A percentile compares a stretch with the other conserved stretches of the same genome.
Evolutionary conservation across 371 early-diverging fungal genomes (phyloP).

Genomic region (Apophysomyces sp.): DNA sequence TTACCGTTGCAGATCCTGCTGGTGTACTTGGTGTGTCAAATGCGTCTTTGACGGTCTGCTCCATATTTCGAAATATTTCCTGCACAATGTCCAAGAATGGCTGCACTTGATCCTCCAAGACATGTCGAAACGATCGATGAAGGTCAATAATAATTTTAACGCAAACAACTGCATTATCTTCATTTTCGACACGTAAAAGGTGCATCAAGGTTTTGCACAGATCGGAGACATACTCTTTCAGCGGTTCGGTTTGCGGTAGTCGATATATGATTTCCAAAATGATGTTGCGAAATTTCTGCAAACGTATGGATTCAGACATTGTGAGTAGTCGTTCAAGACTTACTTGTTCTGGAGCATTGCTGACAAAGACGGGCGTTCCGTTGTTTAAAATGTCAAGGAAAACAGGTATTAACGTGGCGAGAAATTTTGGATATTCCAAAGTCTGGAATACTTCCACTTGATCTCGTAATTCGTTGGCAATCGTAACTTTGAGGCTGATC

Average conservation of each 20-base stretch:
- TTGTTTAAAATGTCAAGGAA: slow-evolving; percentile 77
- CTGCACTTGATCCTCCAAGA: slow-evolving; percentile 84
- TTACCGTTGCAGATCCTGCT: slow-evolving; percentile 52
- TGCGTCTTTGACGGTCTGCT: slow-evolving; percentile 75
- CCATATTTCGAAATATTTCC: slow-evolving; percentile 91
- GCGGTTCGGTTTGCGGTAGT: slow-evolving; percentile 83
- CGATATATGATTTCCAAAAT: slow-evolving; percentile 92
- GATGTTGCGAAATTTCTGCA: slow-evolving; percentile 88
- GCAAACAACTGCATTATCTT: slow-evolving; percentile 93
- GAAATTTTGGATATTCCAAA: slow-evolving; percentile 79
- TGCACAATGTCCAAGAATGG: slow-evolving; percentile 90
- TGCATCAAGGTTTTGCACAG: slow-evolving; percentile 69
- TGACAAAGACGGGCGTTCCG: slow-evolving; percentile 77
- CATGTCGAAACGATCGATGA: slow-evolving; percentile 80
- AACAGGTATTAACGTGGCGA: slow-evolving; percentile 79
- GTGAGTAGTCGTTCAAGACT: not conserved
- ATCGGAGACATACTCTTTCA: slow-evolving; percentile 62
- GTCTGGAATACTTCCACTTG: slow-evolving; percentile 88
- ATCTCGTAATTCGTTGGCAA: slow-evolving; percentile 89
- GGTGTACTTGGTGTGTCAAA: slow-evolving; percentile 74
- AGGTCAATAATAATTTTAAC: slow-evolving; percentile 94
- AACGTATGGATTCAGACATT: not conserved
- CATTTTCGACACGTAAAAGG: slow-evolving; percentile 88
- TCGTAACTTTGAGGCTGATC: slow-evolving; percentile 74
- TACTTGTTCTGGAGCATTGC: slow-evolving; percentile 85